Conservation (phyloP, 2,329 filamentous ascomycete genomes). For the Dactylellina sp. region DNA sequence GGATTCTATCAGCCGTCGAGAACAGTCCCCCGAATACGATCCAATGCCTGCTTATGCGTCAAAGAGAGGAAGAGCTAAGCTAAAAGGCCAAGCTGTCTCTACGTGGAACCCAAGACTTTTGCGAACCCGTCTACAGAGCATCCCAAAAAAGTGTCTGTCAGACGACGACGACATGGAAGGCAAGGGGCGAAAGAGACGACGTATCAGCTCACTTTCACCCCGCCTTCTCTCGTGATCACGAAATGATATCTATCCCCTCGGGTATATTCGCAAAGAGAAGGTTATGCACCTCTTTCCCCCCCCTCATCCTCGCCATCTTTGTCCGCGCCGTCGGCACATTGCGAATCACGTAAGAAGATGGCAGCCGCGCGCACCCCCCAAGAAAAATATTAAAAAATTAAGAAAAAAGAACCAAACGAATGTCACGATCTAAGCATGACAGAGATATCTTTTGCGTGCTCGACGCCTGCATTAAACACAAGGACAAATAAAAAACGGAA, state of each 20-base stretch:
- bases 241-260: not conserved
- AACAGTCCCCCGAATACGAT: too few relatives aligned
- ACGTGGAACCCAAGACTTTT: too few relatives aligned
- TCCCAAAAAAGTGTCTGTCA: not conserved
- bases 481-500: too few relatives aligned
- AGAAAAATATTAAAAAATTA: not conserved
- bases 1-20: not conserved
- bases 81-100: not conserved
- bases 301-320: too few relatives aligned
- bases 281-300: slow-evolving; percentile 13
- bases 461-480: too few relatives aligned
- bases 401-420: not conserved
- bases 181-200: not conserved
- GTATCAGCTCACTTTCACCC: not conserved
- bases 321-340: slow-evolving; percentile 10
- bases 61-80: too few relatives aligned
- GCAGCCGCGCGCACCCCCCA: too few relatives aligned
- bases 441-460: too few relatives aligned
- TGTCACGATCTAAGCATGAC: not conserved
- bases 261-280: slow-evolving; percentile 25
- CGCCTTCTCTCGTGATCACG: slow-evolving; percentile 8
- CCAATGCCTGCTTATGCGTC: too few relatives aligned
- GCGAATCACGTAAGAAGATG: slow-evolving; percentile 18
- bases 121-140: too few relatives aligned
- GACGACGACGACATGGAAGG: not conserved